phyloP scores from a whole-genome alignment of 139 green algal genomes.

The Chlamydomonas schloesseri region DNA sequence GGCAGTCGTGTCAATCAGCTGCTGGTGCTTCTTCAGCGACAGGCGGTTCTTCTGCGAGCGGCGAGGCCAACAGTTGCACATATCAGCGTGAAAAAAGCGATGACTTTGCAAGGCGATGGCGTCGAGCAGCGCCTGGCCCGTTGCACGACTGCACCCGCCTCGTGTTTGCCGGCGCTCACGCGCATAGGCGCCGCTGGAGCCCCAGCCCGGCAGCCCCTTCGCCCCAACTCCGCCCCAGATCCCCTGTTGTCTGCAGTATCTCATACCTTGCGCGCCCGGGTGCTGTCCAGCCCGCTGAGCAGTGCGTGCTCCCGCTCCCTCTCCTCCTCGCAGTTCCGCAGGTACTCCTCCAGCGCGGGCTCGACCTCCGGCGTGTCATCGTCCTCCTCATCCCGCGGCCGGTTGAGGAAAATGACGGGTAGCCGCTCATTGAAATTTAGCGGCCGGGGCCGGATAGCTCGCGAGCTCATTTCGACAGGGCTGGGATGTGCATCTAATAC shows the following conservation, averaged over 20 bases:
- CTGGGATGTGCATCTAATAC: neutral
- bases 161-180: too few species aligned
- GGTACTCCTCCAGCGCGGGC: constrained; percentile 33
- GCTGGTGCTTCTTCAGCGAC: neutral
- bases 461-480: neutral
- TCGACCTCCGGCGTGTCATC: constrained; percentile 16
- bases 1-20: neutral
- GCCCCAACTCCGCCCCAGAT: too few species aligned
- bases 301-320: neutral
- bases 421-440: constrained; percentile 41
- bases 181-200: too few species aligned
- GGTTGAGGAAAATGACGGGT: constrained; percentile 26
- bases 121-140: too few species aligned
- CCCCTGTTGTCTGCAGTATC: too few species aligned
- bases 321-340: constrained; percentile 43
- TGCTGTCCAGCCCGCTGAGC: constrained; percentile 23
- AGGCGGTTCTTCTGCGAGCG: neutral
- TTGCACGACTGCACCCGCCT: too few species aligned
- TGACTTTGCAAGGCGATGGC: too few species aligned
- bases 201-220: too few species aligned
- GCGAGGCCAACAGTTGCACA: too few species aligned
- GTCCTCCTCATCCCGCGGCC: constrained; percentile 1
- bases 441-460: constrained; percentile 34
- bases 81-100: too few species aligned
- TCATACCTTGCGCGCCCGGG: constrained; percentile 15